Evolutionary conservation across 495 filamentous ascomycete genomes (phyloP).

Genomic region (Penicillium cosmopolitanum): DNA sequence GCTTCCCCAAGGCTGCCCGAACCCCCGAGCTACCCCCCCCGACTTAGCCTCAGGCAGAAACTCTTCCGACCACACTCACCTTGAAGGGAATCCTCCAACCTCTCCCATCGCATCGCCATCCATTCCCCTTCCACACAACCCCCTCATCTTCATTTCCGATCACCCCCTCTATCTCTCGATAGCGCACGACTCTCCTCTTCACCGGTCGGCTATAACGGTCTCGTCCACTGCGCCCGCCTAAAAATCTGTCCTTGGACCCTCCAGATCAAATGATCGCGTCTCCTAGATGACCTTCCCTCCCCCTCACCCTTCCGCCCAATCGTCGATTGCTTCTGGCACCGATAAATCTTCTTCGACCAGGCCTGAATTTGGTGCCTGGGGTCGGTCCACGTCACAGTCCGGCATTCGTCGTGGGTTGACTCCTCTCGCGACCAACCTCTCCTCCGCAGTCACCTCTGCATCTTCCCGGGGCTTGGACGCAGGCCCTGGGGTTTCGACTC

Average conservation of each 20-base stretch:
- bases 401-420: constrained; percentile 63
- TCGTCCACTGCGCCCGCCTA: constrained; percentile 34
- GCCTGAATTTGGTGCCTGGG: constrained; percentile 65
- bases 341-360: constrained; percentile 59
- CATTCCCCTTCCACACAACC: constrained; percentile 24
- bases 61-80: constrained; percentile 35
- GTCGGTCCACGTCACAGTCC: constrained; percentile 59
- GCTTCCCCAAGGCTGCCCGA: constrained; percentile 12
- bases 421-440: constrained; percentile 63
- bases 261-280: constrained; percentile 62
- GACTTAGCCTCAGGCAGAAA: constrained; percentile 29
- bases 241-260: constrained; percentile 49
- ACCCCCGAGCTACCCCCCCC: constrained; percentile 18
- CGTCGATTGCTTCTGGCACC: constrained; percentile 64
- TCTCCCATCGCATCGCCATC: constrained; percentile 28
- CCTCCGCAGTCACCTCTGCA: constrained; percentile 48
- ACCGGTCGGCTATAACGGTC: constrained; percentile 21
- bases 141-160: constrained; percentile 22
- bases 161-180: constrained; percentile 12
- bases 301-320: constrained; percentile 63
- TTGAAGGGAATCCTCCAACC: constrained; percentile 31
- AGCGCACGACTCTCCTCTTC: constrained; percentile 14
- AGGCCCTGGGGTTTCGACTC: constrained; percentile 49
- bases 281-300: constrained; percentile 69
- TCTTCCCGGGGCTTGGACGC: constrained; percentile 48